phyloP scores from a whole-genome alignment of 164 flowering plant species.

The Magnolia officinalis region DNA sequence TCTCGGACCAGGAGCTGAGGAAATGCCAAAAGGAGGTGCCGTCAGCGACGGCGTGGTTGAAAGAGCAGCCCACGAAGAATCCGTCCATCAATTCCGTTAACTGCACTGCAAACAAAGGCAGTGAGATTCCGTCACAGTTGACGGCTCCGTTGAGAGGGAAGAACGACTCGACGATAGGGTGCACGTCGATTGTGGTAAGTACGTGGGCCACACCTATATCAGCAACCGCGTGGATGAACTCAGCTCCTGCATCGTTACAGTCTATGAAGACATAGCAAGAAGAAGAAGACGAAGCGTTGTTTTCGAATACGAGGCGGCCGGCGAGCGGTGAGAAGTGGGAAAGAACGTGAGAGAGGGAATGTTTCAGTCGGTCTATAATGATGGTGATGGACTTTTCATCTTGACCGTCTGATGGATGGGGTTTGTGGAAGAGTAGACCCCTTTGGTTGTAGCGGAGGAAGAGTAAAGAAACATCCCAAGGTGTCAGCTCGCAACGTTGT shows the following conservation, averaged over 20 bases:
- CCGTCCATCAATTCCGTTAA: constrained; percentile 55
- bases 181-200: constrained; percentile 25
- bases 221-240: constrained; percentile 38
- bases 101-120: constrained; percentile 42
- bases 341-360: constrained; percentile 25
- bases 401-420: not conserved
- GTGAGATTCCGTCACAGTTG: constrained; percentile 42
- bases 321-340: constrained; percentile 30
- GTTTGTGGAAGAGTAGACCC: constrained; percentile 43
- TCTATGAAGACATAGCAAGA: constrained; percentile 15
- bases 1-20: constrained; percentile 45
- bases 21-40: constrained; percentile 59
- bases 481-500: constrained; percentile 1
- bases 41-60: constrained; percentile 45
- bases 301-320: constrained; percentile 24
- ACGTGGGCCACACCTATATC: constrained; percentile 34
- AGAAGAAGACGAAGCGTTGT: not conserved
- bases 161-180: constrained; percentile 41
- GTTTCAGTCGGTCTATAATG: constrained; percentile 12
- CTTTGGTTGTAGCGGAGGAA: constrained; percentile 33
- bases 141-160: constrained; percentile 45
- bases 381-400: not conserved
- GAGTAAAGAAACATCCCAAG: constrained; percentile 44
- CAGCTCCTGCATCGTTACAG: constrained; percentile 30
- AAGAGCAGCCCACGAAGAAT: constrained; percentile 48